Evolutionary conservation across 306 rosid genomes (phyloP).

Genomic region (Sicyos edulis): DNA sequence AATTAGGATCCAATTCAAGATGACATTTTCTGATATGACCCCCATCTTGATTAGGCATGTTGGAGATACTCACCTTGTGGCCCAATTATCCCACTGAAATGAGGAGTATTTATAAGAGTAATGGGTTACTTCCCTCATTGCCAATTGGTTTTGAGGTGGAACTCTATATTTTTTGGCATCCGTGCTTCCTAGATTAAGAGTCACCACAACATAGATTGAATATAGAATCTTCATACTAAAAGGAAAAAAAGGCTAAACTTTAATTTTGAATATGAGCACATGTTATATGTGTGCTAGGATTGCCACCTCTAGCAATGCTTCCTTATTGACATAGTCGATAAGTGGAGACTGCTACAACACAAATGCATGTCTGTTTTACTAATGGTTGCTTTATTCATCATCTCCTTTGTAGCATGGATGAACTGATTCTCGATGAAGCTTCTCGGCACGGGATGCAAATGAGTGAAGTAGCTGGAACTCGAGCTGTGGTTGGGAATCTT

Average conservation of each 20-base stretch:
- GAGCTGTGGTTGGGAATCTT: constrained; percentile 44
- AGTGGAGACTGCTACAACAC: not conserved
- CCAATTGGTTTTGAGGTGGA: too few relatives aligned
- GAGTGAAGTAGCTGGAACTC: constrained; percentile 63
- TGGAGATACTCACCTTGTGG: too few relatives aligned
- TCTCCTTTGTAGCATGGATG: constrained; percentile 54
- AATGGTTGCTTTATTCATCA: constrained; percentile 1
- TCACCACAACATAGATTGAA: not conserved
- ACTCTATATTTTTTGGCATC: too few relatives aligned
- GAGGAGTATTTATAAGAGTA: too few relatives aligned
- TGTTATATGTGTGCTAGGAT: not conserved
- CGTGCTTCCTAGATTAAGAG: too few relatives aligned
- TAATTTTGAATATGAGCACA: too few relatives aligned
- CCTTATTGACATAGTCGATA: not conserved
- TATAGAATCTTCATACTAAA: not conserved
- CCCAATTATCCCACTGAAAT: too few relatives aligned
- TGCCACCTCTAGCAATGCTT: not conserved
- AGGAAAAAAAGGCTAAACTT: too few relatives aligned
- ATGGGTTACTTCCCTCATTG: too few relatives aligned
- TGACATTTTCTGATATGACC: too few relatives aligned
- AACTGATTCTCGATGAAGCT: constrained; percentile 53
- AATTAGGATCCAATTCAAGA: too few relatives aligned
- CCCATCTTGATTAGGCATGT: too few relatives aligned
- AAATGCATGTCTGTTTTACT: not conserved
- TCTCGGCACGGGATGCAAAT: constrained; percentile 47